Percentiles rank a stretch among this genome's conserved stretches.
These are phyloP conservation scores for Penicillium janthinellum DNA, from an alignment of 2,329 filamentous ascomycete genomes.

Conservation along the genomic window DNA sequence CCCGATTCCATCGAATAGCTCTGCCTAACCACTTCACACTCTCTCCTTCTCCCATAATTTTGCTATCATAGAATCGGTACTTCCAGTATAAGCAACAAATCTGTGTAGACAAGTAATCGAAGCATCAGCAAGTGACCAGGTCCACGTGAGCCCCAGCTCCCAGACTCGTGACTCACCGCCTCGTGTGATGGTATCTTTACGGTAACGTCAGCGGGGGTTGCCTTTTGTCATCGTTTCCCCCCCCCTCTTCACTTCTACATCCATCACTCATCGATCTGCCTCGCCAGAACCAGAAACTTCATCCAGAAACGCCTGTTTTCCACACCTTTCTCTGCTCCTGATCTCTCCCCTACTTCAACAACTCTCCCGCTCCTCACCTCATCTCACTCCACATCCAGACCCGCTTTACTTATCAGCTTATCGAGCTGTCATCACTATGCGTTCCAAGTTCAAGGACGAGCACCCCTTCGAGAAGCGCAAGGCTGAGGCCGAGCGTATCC, in stretches of 20 bases:
- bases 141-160: conserved; percentile 13
- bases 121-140: conserved; percentile 10
- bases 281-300: conserved; percentile 12
- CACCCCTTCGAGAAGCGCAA: conserved; percentile 99
- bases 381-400: conserved; percentile 20
- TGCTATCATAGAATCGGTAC: background rate
- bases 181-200: conserved; percentile 26
- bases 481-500: conserved; percentile 98
- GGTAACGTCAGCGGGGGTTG: conserved; percentile 32
- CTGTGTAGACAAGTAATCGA: background rate
- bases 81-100: background rate
- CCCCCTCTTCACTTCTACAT: conserved; percentile 22
- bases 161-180: conserved; percentile 26
- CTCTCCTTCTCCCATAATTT: background rate
- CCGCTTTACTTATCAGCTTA: conserved; percentile 32
- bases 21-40: background rate
- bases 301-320: conserved; percentile 14
- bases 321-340: conserved; percentile 19
- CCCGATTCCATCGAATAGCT: background rate
- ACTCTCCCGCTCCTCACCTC: conserved; percentile 10
- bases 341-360: conserved; percentile 19
- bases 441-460: conserved; percentile 99
- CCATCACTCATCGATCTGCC: conserved; percentile 30
- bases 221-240: conserved; percentile 32
- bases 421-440: conserved; percentile 64